Conservation (phyloP, 2,329 filamentous ascomycete species). For the Diaporthe batatas region DNA sequence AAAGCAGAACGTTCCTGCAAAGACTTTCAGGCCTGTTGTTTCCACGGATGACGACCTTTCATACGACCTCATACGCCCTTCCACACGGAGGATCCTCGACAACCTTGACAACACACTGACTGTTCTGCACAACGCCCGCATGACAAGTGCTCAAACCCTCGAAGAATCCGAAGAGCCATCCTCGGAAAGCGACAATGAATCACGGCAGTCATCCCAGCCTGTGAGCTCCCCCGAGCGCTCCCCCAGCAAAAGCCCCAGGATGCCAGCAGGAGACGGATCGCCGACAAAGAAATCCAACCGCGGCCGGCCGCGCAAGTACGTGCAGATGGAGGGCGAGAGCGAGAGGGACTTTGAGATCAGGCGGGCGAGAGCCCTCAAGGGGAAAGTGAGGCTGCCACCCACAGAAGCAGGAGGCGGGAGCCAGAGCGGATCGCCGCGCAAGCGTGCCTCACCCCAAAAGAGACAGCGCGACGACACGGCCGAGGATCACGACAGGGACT, state of each 20-base stretch:
- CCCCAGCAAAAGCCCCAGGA: slow-evolving; percentile 9
- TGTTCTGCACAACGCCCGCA: slow-evolving; percentile 76
- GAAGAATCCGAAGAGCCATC: slow-evolving; percentile 48
- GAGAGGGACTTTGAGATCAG: slow-evolving; percentile 54
- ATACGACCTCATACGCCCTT: slow-evolving; percentile 73
- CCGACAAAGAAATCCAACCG: slow-evolving; percentile 38
- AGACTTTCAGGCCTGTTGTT: slow-evolving; percentile 64
- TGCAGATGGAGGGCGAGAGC: slow-evolving; percentile 47
- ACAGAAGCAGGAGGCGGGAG: slow-evolving; percentile 48
- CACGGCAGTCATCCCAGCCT: not conserved
- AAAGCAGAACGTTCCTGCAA: slow-evolving; percentile 2
- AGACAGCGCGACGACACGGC: slow-evolving; percentile 44
- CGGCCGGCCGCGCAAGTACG: slow-evolving; percentile 42
- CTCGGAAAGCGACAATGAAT: slow-evolving; percentile 38
- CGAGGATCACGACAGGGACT: slow-evolving; percentile 41
- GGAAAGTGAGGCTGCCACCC: slow-evolving; percentile 55
- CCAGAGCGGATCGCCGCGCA: slow-evolving; percentile 20
- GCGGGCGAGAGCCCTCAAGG: slow-evolving; percentile 52
- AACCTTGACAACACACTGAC: slow-evolving; percentile 78
- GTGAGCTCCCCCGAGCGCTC: slow-evolving; percentile 14
- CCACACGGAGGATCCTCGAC: slow-evolving; percentile 76
- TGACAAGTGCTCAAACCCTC: slow-evolving; percentile 59
- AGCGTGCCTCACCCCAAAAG: slow-evolving; percentile 44
- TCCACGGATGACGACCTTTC: slow-evolving; percentile 80
- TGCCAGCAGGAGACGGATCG: not conserved